Conservation (phyloP, 768 basidiomycete species). For the Trametes coccinea region DNA sequence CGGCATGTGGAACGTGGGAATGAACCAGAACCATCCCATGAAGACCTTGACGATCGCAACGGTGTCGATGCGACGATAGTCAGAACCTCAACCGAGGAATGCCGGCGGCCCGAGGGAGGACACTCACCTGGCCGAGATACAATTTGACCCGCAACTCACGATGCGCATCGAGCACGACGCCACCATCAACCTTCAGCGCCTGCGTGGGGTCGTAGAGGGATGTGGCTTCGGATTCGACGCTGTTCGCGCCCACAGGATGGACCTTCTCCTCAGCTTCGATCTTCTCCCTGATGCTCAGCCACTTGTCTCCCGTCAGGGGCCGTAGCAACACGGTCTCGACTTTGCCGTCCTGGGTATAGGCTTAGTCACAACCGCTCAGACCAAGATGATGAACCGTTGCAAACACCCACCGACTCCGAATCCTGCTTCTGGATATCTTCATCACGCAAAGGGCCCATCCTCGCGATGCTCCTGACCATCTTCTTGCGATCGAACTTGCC, state of each 20-base stretch:
- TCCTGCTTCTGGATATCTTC: constrained; percentile 35
- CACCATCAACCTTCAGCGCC: constrained; percentile 34
- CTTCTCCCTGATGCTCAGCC: constrained; percentile 42
- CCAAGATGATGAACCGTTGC: neutral
- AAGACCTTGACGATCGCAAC: constrained; percentile 49
- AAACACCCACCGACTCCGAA: constrained; percentile 36
- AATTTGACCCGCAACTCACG: constrained; percentile 72
- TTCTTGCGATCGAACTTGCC: constrained; percentile 72
- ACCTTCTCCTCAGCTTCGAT: constrained; percentile 28
- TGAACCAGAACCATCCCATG: constrained; percentile 86
- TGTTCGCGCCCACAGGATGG: neutral
- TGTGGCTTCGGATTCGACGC: constrained; percentile 40
- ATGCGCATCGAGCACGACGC: constrained; percentile 61
- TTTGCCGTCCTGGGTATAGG: constrained; percentile 39
- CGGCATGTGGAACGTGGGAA: constrained; percentile 80
- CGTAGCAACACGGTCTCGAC: constrained; percentile 46
- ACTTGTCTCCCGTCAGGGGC: constrained; percentile 46
- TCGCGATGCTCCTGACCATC: constrained; percentile 78
- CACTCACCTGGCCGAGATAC: constrained; percentile 65
- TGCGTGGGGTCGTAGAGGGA: constrained; percentile 45
- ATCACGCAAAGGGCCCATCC: constrained; percentile 47
- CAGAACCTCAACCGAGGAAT: neutral
- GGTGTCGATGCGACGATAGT: neutral
- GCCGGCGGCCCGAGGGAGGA: neutral
- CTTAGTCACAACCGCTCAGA: neutral